phyloP scores from a whole-genome alignment of 1,284 basidiomycete species.

The Ceratobasidium sp. region DNA sequence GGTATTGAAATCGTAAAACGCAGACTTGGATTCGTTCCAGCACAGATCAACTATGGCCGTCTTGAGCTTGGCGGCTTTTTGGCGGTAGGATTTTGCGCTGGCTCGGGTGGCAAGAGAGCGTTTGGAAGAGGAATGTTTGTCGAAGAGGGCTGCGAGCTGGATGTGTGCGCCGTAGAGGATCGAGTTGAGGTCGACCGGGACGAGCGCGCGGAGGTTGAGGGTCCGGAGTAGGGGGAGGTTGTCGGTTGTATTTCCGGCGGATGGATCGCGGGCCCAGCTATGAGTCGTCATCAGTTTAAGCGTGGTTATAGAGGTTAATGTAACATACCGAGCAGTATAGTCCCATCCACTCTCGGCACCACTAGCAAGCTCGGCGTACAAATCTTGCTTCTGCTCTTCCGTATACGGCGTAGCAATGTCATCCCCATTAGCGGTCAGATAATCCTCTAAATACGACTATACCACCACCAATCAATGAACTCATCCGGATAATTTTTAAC shows the following conservation, averaged over 20 bases:
- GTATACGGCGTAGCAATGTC: constrained; percentile 69
- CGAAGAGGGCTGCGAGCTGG: constrained; percentile 77
- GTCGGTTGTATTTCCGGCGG: constrained; percentile 59
- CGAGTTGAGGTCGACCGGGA: constrained; percentile 87
- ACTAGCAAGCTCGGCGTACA: constrained; percentile 92
- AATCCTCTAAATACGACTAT: constrained; percentile 72
- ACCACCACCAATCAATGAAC: no score
- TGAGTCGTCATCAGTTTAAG: constrained; percentile 33
- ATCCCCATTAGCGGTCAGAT: constrained; percentile 78
- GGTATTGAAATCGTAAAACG: constrained; percentile 90
- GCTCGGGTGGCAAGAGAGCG: constrained; percentile 54
- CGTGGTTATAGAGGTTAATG: not conserved
- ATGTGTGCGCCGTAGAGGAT: constrained; percentile 80
- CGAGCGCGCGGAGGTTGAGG: constrained; percentile 76
- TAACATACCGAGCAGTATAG: constrained; percentile 45
- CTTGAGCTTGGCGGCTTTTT: constrained; percentile 71
- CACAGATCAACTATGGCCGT: constrained; percentile 85
- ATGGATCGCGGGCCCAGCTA: constrained; percentile 66
- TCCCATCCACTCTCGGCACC: constrained; percentile 83
- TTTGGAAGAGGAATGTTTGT: constrained; percentile 59
- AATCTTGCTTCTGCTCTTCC: constrained; percentile 69
- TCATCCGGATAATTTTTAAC: no score
- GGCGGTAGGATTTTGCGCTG: constrained; percentile 68
- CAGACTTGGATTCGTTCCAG: constrained; percentile 86
- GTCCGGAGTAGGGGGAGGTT: constrained; percentile 72